These are phyloP conservation scores for Taiozyma sp. DNA, from an alignment of 1,139 yeast species.

Conservation along the genomic window DNA sequence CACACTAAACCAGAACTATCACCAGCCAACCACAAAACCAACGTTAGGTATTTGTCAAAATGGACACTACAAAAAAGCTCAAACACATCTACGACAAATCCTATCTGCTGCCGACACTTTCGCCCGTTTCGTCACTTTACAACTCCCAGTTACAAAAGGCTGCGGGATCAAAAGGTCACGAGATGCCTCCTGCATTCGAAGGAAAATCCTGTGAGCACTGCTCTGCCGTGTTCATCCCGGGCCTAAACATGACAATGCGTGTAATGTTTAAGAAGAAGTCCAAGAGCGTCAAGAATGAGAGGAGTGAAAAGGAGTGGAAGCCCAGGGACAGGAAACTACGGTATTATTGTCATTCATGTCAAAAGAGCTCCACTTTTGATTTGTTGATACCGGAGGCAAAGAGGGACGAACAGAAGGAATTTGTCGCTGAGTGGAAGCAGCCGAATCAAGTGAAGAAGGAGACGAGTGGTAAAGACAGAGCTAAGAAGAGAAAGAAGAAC, in stretches of 20 bases:
- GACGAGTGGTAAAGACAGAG: slow-evolving; percentile 32
- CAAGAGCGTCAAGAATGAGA: slow-evolving; percentile 6
- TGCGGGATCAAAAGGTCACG: slow-evolving; percentile 5
- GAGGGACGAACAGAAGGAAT: slow-evolving; percentile 5
- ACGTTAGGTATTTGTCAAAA: background rate
- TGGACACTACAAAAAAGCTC: background rate
- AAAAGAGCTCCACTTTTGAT: slow-evolving; percentile 15
- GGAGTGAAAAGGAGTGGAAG: slow-evolving; percentile 7
- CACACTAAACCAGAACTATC: no score
- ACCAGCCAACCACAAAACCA: no score
- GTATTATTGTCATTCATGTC: slow-evolving; percentile 30
- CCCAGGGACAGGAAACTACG: slow-evolving; percentile 23
- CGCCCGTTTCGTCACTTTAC: background rate
- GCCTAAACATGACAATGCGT: slow-evolving; percentile 34
- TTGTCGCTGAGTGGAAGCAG: slow-evolving; percentile 26
- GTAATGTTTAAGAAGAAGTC: slow-evolving; percentile 19
- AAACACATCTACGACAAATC: background rate
- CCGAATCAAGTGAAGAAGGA: slow-evolving; percentile 32
- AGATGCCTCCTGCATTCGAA: slow-evolving; percentile 16
- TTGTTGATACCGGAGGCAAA: slow-evolving; percentile 2
- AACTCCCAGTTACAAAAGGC: slow-evolving; percentile 9
- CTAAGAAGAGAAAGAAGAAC: slow-evolving; percentile 32
- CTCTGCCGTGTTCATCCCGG: slow-evolving; percentile 42
- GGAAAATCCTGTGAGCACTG: slow-evolving; percentile 42
- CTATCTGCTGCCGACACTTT: background rate